These are phyloP conservation scores for Fusarium sp. DNA, from an alignment of 2,329 filamentous ascomycete species.

Conservation along the genomic window DNA sequence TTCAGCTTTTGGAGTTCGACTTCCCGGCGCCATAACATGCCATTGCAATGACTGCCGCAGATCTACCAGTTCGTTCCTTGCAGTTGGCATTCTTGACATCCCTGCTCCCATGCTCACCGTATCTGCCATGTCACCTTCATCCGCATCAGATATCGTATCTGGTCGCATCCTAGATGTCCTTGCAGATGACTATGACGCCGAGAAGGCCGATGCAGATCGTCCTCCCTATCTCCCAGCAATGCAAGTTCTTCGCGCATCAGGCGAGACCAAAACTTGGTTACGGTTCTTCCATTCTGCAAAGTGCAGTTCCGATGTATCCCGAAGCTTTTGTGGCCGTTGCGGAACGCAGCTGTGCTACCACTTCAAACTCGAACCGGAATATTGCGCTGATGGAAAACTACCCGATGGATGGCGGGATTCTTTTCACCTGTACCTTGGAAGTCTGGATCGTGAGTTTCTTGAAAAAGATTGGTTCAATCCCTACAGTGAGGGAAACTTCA, in stretches of 20 bases:
- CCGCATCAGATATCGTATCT: accelerated
- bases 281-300: slow-evolving; percentile 42
- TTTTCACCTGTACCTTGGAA: slow-evolving; percentile 38
- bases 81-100: accelerated
- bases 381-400: slow-evolving; percentile 26
- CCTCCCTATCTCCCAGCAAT: not conserved
- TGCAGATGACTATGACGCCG: not conserved
- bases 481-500: slow-evolving; percentile 28
- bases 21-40: not conserved
- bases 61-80: not conserved
- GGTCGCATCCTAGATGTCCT: not conserved
- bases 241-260: not conserved
- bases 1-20: not conserved
- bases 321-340: slow-evolving; percentile 47
- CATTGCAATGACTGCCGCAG: not conserved
- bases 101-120: not conserved
- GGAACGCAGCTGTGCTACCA: slow-evolving; percentile 40
- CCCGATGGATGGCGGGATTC: slow-evolving; percentile 31
- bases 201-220: not conserved
- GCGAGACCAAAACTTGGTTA: not conserved
- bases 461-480: slow-evolving; percentile 41
- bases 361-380: slow-evolving; percentile 27
- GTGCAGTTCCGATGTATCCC: slow-evolving; percentile 28
- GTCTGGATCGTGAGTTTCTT: slow-evolving; percentile 40
- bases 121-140: not conserved